phyloP scores from a whole-genome alignment of 345 rosid species.

The Eucalyptus fibrosa region DNA sequence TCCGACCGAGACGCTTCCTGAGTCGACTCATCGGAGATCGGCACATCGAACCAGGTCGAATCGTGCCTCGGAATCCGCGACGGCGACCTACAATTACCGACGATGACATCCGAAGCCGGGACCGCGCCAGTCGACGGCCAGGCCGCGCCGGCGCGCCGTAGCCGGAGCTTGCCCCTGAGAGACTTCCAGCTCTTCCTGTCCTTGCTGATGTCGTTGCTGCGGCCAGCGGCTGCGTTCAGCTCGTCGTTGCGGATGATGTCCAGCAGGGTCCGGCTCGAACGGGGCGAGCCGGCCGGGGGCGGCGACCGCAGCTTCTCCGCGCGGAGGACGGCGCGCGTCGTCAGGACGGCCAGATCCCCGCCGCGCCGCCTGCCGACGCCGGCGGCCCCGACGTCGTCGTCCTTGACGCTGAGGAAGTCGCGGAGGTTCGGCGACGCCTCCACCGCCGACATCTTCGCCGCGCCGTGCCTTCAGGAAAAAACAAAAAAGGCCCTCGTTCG shows the following conservation, averaged over 20 bases:
- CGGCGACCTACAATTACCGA: constrained; percentile 14
- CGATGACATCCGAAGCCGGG: constrained; percentile 48
- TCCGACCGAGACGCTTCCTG: background rate
- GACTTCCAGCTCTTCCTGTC: constrained; percentile 72
- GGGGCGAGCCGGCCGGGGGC: background rate
- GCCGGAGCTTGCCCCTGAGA: constrained; percentile 58
- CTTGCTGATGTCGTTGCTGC: constrained; percentile 12
- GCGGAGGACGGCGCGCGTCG: constrained; percentile 6
- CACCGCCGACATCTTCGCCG: constrained; percentile 33
- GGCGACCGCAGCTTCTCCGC: constrained; percentile 8
- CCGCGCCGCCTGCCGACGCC: constrained; percentile 1
- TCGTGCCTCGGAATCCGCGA: background rate
- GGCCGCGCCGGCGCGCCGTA: constrained; percentile 60
- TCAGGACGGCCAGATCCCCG: background rate
- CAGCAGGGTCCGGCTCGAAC: constrained; percentile 26
- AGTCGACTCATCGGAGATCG: background rate
- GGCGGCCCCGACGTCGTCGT: background rate
- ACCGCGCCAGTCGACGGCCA: constrained; percentile 45
- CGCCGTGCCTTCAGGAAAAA: background rate
- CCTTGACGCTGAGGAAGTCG: constrained; percentile 2
- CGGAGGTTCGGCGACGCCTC: constrained; percentile 13
- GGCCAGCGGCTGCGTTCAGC: constrained; percentile 1
- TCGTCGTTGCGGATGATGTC: constrained; percentile 63
- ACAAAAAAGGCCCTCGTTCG: background rate
- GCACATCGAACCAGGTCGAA: constrained; percentile 7